Base-by-base conservation (phyloP, 2,329 filamentous ascomycete genomes). In the Colletotrichum plurivorum region DNA sequence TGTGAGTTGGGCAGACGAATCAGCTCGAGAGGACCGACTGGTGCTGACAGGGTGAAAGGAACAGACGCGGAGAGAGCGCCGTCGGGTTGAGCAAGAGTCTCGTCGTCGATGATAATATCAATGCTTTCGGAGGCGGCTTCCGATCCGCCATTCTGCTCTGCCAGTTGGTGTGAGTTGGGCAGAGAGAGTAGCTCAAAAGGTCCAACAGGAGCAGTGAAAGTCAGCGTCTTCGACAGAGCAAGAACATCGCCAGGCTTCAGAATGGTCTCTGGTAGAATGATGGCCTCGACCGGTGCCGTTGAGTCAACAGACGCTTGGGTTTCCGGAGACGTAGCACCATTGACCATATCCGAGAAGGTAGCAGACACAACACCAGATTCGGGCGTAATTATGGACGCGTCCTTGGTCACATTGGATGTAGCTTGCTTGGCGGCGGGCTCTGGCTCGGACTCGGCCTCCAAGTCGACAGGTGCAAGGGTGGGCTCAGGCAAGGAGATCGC, bases 1-100 rank as follows among this genome's bases (percentile, higher is more conserved):
- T 52, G 36, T 1, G 87, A 89, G 72, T 90, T 89, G n/a, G 88
- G 88, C 43, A 90, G 76, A 12, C 85, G 81, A 10, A 90, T 76
- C 6, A 90, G 79, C 69, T 85, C 80, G 54, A 77, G 70, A 4
- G 83, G 83, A 1, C 80, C 82, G 53, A 81, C 79, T 1, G 82
- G 82, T 2, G 80, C 45, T 20, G 56, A 54, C 5, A 36, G 22
- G 2, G 52, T 8, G 18, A 22, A 5, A 49, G 31, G 13, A 22
- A 31, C 15, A 12, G 27, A n/a, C 18, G 39, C 59, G 12, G 51
- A 51, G 31, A 52, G n/a, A 20, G 16, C 25, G 45, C 41, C 27
- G 45, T 6, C 45, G 15, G 49, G 12, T 16, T 39, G n/a, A 22
- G 46, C 12, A 16, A 46, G 5, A 41, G 45, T 18, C 15, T 59